Evolutionary conservation across 164 flowering plant species (phyloP).

Genomic region (Annona cherimola): DNA sequence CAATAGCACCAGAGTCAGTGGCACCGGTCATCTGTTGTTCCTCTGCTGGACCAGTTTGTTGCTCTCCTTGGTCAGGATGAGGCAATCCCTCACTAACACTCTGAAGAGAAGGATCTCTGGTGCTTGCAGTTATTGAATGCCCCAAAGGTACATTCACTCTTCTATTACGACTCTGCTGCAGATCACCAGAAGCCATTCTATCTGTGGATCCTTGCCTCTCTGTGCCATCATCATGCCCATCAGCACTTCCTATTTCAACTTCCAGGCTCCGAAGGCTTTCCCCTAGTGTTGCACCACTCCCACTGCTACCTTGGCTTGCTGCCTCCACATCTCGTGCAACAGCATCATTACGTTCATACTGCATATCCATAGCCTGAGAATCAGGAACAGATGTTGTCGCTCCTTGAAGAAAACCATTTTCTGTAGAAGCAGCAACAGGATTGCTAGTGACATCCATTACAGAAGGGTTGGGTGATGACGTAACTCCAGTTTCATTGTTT

Average conservation of each 20-base stretch:
- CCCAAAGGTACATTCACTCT: slow-evolving; percentile 53
- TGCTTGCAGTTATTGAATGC: slow-evolving; percentile 36
- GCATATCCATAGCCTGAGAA: slow-evolving; percentile 72
- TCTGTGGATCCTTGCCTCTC: slow-evolving; percentile 78
- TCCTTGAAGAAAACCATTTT: slow-evolving; percentile 37
- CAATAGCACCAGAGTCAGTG: slow-evolving; percentile 67
- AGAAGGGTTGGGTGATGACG: slow-evolving; percentile 24
- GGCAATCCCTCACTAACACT: slow-evolving; percentile 82
- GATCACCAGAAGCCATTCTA: slow-evolving; percentile 46
- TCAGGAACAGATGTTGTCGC: slow-evolving; percentile 35
- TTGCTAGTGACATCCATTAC: slow-evolving; percentile 27
- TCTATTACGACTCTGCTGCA: slow-evolving; percentile 48
- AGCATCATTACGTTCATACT: slow-evolving; percentile 74
- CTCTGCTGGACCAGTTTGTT: slow-evolving; percentile 45
- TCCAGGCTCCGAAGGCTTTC: slow-evolving; percentile 96
- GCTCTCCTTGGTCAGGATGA: slow-evolving; percentile 61
- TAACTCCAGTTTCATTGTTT: slow-evolving; percentile 24
- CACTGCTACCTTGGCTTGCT: slow-evolving; percentile 93
- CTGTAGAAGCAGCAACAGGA: slow-evolving; percentile 30
- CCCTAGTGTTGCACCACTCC: slow-evolving; percentile 97
- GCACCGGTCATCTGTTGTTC: slow-evolving; percentile 57
- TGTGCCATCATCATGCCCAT: slow-evolving; percentile 99
- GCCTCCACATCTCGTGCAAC: slow-evolving; percentile 88
- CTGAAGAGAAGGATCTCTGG: slow-evolving; percentile 68
- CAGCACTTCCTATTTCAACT: slow-evolving; percentile 99